Base-by-base conservation (phyloP, 192 early-diverging fungal species). In the Backusella westeae region DNA sequence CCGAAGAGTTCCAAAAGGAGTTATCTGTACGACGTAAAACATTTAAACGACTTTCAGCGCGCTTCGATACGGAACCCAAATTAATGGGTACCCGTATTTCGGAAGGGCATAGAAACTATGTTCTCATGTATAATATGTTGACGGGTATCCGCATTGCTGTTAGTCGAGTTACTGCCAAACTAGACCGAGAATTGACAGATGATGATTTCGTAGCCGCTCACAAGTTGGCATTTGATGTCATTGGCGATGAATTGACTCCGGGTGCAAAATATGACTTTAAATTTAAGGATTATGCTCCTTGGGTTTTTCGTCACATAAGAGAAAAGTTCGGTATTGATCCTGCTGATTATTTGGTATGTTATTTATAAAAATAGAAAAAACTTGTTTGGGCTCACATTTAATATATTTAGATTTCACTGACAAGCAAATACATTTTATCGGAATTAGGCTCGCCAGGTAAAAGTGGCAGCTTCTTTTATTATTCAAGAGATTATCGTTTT, bases 71-170 rank as follows among this genome's bases (percentile, higher is more conserved):
- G 38, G 38, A 39, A 39, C 38, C 38, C 38, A 39, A 10, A 3
- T 39, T 39, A 39, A 39, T 39, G 38, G 38, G 38, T 34, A 97
- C 95, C 2, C 93, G 92, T 53, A 96, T 99, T 44, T 91, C 91
- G 21, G 94, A 97, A 69, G 95, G 92, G 35, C 97, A 99, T 81
- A 91, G 88, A 17, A 97, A 99, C 82, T 99, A 96, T 80, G 90
- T 96, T 72, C 87, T 98, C 26, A 99, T 99, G 96, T 98, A 96
- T 86, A 96, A 98, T 75, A 99, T 99, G 97, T 87, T 99, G 52
- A 99, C 95, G 0, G 96, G 97, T 14, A 97, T 99, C 77, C 89
- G 97, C 19, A 91, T 97, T n/a, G 91, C 93, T 23, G 94, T 96
- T 14, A 93, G 93, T 34, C 89, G 97, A 44, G 95, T 93, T 76